A percentile compares a stretch with the other conserved stretches of the same genome.
These are phyloP conservation scores for Trichosanthes cucumerina DNA, from an alignment of 306 rosid genomes.

Conservation along the genomic window DNA sequence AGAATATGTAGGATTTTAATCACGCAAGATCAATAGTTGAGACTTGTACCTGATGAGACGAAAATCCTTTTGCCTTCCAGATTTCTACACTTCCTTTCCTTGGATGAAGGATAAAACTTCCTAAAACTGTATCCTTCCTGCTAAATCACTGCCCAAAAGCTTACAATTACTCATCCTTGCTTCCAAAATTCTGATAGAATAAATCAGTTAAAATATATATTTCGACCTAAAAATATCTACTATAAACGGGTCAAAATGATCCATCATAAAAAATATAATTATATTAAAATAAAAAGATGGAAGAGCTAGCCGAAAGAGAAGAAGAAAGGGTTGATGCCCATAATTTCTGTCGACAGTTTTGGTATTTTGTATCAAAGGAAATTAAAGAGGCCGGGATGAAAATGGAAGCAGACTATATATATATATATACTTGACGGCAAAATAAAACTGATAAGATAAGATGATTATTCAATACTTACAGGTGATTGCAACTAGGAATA, in stretches of 20 bases:
- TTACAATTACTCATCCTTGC: neutral
- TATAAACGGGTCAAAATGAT: neutral
- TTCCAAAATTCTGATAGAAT: neutral
- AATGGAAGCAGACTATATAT: neutral
- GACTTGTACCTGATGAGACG: neutral
- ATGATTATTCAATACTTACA: conserved; percentile 13
- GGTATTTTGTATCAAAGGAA: neutral
- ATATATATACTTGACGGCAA: neutral
- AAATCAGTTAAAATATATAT: neutral
- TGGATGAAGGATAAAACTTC: neutral
- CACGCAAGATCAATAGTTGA: neutral
- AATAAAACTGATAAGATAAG: neutral
- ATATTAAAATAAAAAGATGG: neutral
- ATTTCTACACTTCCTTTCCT: neutral
- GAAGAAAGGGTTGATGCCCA: neutral
- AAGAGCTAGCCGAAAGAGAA: neutral
- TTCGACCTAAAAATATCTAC: neutral
- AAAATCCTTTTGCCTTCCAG: neutral
- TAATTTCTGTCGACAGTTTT: neutral
- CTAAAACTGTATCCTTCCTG: neutral
- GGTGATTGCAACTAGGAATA: conserved; percentile 59
- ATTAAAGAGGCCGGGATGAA: neutral
- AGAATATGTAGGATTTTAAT: neutral
- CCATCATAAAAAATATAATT: neutral
- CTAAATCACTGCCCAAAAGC: neutral